These are phyloP conservation scores for Triglochin maritima DNA, from an alignment of 106 monocot species.

Conservation along the genomic window DNA sequence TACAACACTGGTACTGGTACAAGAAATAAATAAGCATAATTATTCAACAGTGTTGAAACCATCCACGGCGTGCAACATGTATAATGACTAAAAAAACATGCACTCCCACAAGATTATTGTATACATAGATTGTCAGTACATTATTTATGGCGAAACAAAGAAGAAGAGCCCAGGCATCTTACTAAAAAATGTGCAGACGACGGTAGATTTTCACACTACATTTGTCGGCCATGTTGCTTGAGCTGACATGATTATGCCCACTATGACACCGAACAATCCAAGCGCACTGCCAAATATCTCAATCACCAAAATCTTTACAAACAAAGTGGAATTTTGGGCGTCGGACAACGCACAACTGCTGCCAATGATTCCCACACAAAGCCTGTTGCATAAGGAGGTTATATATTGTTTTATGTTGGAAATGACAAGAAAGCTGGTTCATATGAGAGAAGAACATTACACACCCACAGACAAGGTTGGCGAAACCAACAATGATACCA, in stretches of 20 bases:
- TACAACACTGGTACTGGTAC: no score
- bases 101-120: no score
- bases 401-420: background rate
- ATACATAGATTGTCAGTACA: no score
- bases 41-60: no score
- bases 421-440: no score
- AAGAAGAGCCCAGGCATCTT: no score
- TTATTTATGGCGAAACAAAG: no score
- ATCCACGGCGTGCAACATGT: no score
- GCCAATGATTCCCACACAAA: conserved; percentile 95
- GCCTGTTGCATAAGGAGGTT: conserved; percentile 20
- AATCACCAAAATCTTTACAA: conserved; percentile 96
- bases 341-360: conserved; percentile 95
- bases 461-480: conserved; percentile 88
- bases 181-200: no score
- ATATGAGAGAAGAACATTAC: background rate
- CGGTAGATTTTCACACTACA: conserved; percentile 2
- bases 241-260: conserved; percentile 95
- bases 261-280: conserved; percentile 91
- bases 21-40: no score
- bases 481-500: conserved; percentile 90
- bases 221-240: conserved; percentile 89
- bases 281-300: conserved; percentile 97
- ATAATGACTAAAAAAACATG: no score
- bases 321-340: conserved; percentile 90